phyloP scores from a whole-genome alignment of 805 yeast species.

The Kodamaea lidongshanica region DNA sequence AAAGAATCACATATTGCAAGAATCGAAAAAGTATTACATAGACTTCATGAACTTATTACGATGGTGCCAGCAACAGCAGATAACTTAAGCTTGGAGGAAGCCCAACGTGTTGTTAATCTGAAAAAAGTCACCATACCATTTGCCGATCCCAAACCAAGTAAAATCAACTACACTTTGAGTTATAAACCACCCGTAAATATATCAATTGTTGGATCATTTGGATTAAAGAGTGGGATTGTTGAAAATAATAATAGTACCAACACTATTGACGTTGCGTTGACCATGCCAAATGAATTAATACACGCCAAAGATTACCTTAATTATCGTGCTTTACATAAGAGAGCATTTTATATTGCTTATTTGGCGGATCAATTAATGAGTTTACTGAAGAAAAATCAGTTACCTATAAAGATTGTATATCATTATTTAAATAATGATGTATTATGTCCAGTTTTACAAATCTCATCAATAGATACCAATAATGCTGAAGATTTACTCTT shows the following conservation, averaged over 20 bases:
- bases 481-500: constrained; percentile 48
- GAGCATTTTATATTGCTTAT: constrained; percentile 81
- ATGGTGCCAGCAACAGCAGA: constrained; percentile 50
- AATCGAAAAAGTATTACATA: constrained; percentile 71
- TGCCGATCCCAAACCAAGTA: constrained; percentile 82
- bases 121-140: constrained; percentile 67
- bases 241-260: constrained; percentile 10
- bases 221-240: constrained; percentile 71
- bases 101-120: constrained; percentile 46
- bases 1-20: constrained; percentile 60
- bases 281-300: constrained; percentile 72
- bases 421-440: constrained; percentile 70
- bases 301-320: constrained; percentile 86
- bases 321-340: constrained; percentile 82
- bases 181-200: constrained; percentile 67
- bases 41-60: constrained; percentile 62
- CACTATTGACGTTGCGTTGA: constrained; percentile 70
- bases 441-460: constrained; percentile 64
- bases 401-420: constrained; percentile 58
- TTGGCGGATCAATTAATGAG: constrained; percentile 60
- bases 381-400: constrained; percentile 46
- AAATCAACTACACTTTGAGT: constrained; percentile 64
- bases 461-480: constrained; percentile 50
- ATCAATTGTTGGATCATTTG: constrained; percentile 82
- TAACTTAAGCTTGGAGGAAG: constrained; percentile 50